These are phyloP conservation scores for Tetradesmus obliquus DNA, from an alignment of 139 green algal genomes.

Conservation along the genomic window DNA sequence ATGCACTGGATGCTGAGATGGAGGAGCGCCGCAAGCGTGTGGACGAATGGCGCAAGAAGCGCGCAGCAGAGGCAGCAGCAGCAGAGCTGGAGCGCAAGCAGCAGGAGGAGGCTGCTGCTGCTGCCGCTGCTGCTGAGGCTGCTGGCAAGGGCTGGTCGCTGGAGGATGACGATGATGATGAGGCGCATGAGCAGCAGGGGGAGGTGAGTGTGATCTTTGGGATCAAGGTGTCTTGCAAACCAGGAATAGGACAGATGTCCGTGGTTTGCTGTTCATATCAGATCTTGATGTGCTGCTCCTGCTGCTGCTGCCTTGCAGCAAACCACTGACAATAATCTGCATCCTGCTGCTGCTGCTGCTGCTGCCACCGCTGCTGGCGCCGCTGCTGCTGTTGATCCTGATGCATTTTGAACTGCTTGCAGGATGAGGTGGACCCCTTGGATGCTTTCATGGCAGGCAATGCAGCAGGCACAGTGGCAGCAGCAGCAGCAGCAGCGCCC, in stretches of 20 bases:
- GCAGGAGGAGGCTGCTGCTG: conserved; percentile 23
- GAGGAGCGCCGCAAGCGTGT: conserved; percentile 76
- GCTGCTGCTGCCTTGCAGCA: neutral
- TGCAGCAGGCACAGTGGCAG: conserved; percentile 47
- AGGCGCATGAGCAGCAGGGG: conserved; percentile 32
- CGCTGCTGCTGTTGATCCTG: neutral
- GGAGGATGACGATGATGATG: conserved; percentile 73
- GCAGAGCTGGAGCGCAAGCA: conserved; percentile 6
- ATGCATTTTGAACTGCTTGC: neutral
- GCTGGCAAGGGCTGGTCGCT: conserved; percentile 65
- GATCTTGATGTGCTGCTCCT: neutral
- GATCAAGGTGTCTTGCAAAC: neutral
- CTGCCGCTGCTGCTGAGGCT: conserved; percentile 29
- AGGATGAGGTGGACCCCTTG: conserved; percentile 92
- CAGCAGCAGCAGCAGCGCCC: conserved; percentile 21
- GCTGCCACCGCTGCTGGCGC: neutral
- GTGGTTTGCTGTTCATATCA: too few relatives aligned
- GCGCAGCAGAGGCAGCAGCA: conserved; percentile 34
- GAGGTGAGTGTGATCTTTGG: neutral
- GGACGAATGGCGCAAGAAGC: conserved; percentile 75
- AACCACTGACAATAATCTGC: neutral
- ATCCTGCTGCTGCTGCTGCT: neutral
- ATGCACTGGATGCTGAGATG: conserved; percentile 74
- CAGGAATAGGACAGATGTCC: neutral
- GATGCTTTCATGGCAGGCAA: conserved; percentile 94